phyloP scores from a whole-genome alignment of 2,329 filamentous ascomycete genomes.

The Apiospora pterosperma region DNA sequence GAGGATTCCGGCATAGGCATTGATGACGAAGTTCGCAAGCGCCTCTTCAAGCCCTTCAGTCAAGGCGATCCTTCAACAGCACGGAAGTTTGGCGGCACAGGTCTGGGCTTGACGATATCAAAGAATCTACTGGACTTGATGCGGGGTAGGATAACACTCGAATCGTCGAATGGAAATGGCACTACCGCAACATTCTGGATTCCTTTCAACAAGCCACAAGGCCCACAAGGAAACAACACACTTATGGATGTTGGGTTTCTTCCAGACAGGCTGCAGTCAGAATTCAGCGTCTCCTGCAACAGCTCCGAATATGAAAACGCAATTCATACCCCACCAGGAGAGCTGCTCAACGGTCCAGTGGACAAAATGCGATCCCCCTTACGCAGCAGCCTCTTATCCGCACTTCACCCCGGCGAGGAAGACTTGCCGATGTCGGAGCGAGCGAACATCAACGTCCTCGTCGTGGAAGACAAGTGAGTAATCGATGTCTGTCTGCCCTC shows the following conservation, averaged over 20 bases:
- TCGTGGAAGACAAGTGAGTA: constrained; percentile 77
- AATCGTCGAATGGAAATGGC: constrained; percentile 63
- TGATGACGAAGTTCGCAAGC: constrained; percentile 69
- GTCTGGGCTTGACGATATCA: constrained; percentile 74
- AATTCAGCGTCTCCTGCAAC: constrained; percentile 62
- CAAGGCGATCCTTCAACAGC: constrained; percentile 80
- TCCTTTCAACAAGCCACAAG: constrained; percentile 69
- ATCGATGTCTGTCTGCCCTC: not conserved
- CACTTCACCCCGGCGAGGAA: constrained; percentile 22
- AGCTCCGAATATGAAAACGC: constrained; percentile 60
- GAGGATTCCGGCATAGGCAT: constrained; percentile 81
- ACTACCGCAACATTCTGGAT: constrained; percentile 77
- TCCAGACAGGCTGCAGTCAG: constrained; percentile 63
- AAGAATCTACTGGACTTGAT: constrained; percentile 79
- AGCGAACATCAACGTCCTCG: constrained; percentile 63
- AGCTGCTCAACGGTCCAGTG: constrained; percentile 18
- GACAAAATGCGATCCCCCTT: constrained; percentile 23
- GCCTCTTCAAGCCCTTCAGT: constrained; percentile 75
- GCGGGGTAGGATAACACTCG: constrained; percentile 69
- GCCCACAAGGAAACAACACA: constrained; percentile 35
- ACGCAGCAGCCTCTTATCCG: constrained; percentile 29
- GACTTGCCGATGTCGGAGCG: constrained; percentile 56
- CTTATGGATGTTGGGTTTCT: constrained; percentile 62
- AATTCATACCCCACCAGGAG: constrained; percentile 38
- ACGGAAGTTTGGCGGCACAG: constrained; percentile 74